These are phyloP conservation scores for Vanderwaltozyma polyspora DNA, from an alignment of 805 yeast genomes.

Conservation along the genomic window DNA sequence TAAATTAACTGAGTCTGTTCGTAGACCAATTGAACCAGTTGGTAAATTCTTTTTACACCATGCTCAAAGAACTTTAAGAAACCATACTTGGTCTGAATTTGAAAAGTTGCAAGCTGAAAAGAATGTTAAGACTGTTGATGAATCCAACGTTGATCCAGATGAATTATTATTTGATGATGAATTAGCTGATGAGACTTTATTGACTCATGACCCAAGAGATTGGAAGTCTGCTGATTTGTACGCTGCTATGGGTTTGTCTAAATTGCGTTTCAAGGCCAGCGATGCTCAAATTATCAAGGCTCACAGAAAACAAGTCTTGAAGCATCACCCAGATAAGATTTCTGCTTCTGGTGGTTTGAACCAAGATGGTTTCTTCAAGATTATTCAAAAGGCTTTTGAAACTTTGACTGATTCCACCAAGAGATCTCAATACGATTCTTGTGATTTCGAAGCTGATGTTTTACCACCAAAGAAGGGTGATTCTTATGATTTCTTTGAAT, in stretches of 20 bases:
- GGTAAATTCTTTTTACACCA: slow-evolving; percentile 94
- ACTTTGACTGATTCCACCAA: slow-evolving; percentile 71
- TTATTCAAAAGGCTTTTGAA: slow-evolving; percentile 94
- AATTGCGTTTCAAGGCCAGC: slow-evolving; percentile 82
- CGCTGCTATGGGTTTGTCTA: slow-evolving; percentile 88
- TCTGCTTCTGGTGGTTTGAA: slow-evolving; percentile 72
- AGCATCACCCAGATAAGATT: slow-evolving; percentile 97
- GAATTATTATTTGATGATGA: slow-evolving; percentile 38
- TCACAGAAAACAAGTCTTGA: slow-evolving; percentile 90
- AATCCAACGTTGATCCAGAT: slow-evolving; percentile 44
- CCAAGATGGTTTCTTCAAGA: slow-evolving; percentile 94
- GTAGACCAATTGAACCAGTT: slow-evolving; percentile 89
- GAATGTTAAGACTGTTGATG: slow-evolving; percentile 65
- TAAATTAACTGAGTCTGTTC: slow-evolving; percentile 46
- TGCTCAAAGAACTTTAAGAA: slow-evolving; percentile 89
- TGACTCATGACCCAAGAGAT: slow-evolving; percentile 90
- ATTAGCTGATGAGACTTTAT: slow-evolving; percentile 67
- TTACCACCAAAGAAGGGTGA: slow-evolving; percentile 58
- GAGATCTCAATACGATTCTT: slow-evolving; percentile 92
- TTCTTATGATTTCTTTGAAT: slow-evolving; percentile 74
- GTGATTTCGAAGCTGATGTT: slow-evolving; percentile 81
- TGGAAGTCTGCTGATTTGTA: slow-evolving; percentile 96
- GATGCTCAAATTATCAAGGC: slow-evolving; percentile 92
- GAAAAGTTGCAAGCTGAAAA: slow-evolving; percentile 88
- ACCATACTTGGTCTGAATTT: slow-evolving; percentile 97